Evolutionary conservation across 306 rosid genomes (phyloP), one percentile per base, ranked within the genome.

Genomic region (Cicer chorassanicum): DNA sequence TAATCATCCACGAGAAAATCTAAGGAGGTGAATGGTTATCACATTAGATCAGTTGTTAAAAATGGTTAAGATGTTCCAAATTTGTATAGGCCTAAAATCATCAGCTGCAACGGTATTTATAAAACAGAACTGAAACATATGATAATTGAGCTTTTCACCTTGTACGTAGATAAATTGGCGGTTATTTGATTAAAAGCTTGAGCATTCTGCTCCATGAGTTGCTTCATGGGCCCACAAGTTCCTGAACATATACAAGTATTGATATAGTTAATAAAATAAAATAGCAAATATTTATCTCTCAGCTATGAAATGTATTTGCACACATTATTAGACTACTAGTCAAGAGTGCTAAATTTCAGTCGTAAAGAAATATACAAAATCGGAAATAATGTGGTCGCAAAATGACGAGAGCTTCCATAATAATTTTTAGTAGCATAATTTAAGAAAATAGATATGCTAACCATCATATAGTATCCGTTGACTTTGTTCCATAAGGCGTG

Each of bases 151-250:
- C 59, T 48, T 75, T 69, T 84, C 73, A 94, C 99, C 96, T 94
- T 92, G 89, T 85, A 90, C 21, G 87, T 67, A 56, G 93, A 92
- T 72, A 92, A 84, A 85, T 94, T 94, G 81, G 87, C 78, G 11
- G 70, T 49, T 39, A 94, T 94, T 90, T 94, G 95, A 75, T 74
- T 85, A 72, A 92, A 90, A 65, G 88, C 88, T 77, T 85, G 95
- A 69, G 91, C 84, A 86, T 94, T 94, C 85, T 87, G 97, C 78
- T 94, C 96, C 90, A 94, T 79, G 49, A 88, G 91, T 81, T 87
- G 92, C 77, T 76, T 92, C 84, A 90, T 63, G 43, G 89, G 79
- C 54, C 87, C 83, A 83, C 87, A 86, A 48, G 87, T 72, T 78
- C 93, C 98, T 85, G 89, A 85, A 68, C 70, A 59, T 43, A 76